These are phyloP conservation scores for Bryoerythrophyllum caledonicum DNA, from an alignment of 225 moss, liverwort and hornwort genomes.

Conservation along the genomic window DNA sequence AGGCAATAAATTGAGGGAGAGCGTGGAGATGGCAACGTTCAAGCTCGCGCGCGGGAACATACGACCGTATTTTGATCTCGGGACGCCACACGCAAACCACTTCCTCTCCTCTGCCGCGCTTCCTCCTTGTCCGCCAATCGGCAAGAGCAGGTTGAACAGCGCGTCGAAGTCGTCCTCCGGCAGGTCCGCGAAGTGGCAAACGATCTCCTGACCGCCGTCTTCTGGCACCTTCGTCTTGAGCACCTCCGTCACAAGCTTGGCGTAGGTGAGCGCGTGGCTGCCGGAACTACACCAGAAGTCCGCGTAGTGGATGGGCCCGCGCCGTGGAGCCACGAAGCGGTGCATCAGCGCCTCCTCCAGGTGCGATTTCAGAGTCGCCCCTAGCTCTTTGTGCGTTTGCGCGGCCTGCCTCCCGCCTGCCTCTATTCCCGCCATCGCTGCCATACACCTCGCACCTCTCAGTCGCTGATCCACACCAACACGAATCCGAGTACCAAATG, in stretches of 20 bases:
- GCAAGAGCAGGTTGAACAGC: constrained; percentile 39
- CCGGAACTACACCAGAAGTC: constrained; percentile 41
- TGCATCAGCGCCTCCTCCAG: constrained; percentile 22
- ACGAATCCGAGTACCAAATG: too few species aligned
- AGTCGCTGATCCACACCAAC: too few species aligned
- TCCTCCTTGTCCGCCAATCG: background rate
- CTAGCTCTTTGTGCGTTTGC: too few species aligned
- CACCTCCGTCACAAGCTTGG: constrained; percentile 20
- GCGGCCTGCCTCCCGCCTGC: too few species aligned
- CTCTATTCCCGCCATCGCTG: too few species aligned
- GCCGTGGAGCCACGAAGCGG: constrained; percentile 21
- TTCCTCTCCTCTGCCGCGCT: constrained; percentile 21
- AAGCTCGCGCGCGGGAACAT: constrained; percentile 55
- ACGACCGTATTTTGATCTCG: constrained; percentile 44
- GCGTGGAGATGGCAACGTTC: constrained; percentile 44
- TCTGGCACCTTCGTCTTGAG: constrained; percentile 22
- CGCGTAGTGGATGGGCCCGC: constrained; percentile 28
- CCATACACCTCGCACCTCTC: too few species aligned
- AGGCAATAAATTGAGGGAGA: constrained; percentile 51
- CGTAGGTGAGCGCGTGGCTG: constrained; percentile 16
- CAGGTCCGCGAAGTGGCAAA: constrained; percentile 59
- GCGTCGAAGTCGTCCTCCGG: constrained; percentile 60
- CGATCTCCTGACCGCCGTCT: constrained; percentile 2
- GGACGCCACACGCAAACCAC: constrained; percentile 53
- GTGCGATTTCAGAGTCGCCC: too few species aligned